Evolutionary conservation across 805 yeast genomes (phyloP), one percentile per base, ranked within the genome.

Genomic region (Yarrowia sp.): DNA sequence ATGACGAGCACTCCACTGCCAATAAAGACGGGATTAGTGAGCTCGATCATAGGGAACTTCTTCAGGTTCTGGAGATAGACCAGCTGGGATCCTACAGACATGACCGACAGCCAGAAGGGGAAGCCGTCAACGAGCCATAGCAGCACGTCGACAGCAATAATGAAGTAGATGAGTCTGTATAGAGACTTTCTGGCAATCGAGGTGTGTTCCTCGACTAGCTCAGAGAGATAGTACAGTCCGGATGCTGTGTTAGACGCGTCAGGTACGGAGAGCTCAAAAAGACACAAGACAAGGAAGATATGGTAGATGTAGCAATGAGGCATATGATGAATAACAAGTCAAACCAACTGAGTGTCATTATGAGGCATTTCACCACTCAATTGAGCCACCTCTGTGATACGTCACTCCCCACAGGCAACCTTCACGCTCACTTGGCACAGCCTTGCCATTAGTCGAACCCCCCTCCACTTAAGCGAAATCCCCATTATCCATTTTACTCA

Each of bases 141-240:
- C 19, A 90, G 80, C 1, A 86, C 76, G 65, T 87, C 85, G 0
- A 84, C 72, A 0, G 71, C 82, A 10, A 90, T 84, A n/a, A 91
- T 85, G 1, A 80, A 79, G 75, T 86, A 86, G 42, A 93, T 92
- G 66, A 87, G 76, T 71, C 87, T 82, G 55, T 82, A 82, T 46
- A 95, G 81, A 68, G 92, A 82, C 69, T 91, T 79, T 73, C 86
- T 89, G 11, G 98, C 91, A 61, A 92, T 87, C 71, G 90, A 95
- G 0, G 97, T 85, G 77, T 95, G 94, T 75, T 93, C 98, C 76
- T 95, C 99, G 15, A 95, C 97, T 41, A 92, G 79, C 76, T 95
- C 99, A 9, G 97, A 90, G 46, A 94, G 82, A 74, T 92, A 93
- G 81, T 92, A 95, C 42, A 95, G 81, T 0, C 97, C 98, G 1